A percentile compares a stretch with the other conserved stretches of the same genome.
Conservation (phyloP, 1,284 basidiomycete genomes). For the Cystobasidium sp. region DNA sequence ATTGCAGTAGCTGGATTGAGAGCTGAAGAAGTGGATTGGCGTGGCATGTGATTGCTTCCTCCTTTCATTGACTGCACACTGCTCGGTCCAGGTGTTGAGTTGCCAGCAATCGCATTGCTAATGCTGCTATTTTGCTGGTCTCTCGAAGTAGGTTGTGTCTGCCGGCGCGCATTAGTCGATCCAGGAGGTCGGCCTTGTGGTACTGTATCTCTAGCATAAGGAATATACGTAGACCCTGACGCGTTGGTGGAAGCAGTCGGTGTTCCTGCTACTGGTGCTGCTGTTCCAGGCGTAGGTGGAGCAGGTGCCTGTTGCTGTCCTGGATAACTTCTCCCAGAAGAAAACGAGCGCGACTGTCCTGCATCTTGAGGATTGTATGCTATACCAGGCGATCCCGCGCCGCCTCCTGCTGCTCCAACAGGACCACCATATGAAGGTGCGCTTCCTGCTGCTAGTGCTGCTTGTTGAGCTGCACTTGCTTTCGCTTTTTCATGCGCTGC, state of each 20-base stretch:
- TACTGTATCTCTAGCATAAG: constrained; percentile 30
- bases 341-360: constrained; percentile 1
- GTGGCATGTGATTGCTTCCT: constrained; percentile 1
- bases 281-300: constrained; percentile 4
- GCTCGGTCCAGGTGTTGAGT: background rate
- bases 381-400: background rate
- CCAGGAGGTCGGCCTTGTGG: background rate
- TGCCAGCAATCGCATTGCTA: background rate
- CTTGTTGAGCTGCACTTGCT: background rate
- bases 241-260: background rate
- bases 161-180: background rate
- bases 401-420: background rate
- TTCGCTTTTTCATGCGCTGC: constrained; percentile 29
- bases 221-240: constrained; percentile 18
- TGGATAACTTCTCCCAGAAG: constrained; percentile 24
- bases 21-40: constrained; percentile 4
- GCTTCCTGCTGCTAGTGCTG: constrained; percentile 9
- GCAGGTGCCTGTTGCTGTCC: constrained; percentile 28
- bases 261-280: background rate
- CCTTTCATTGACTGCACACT: background rate
- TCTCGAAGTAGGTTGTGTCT: constrained; percentile 13
- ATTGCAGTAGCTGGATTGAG: constrained; percentile 25
- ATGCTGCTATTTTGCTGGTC: background rate
- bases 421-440: background rate
- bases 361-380: constrained; percentile 3